Evolutionary conservation across 495 filamentous ascomycete species (phyloP).

Genomic region (Lophiostoma macrostomum): DNA sequence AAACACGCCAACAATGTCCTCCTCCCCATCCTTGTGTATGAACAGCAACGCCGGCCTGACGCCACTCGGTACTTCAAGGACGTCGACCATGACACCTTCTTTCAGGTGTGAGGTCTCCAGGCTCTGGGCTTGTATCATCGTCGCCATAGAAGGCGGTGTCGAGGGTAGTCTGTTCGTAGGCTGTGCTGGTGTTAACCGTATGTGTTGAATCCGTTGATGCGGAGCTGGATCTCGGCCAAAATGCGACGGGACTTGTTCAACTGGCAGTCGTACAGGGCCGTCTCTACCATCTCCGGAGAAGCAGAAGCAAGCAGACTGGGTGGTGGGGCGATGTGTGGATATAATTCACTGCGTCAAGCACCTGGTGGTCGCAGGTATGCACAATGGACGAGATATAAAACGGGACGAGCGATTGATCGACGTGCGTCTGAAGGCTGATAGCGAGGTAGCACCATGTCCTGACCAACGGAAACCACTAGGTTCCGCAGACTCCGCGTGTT

Average conservation of each 20-base stretch:
- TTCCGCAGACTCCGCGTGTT: constrained; percentile 24
- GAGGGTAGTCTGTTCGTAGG: constrained; percentile 4
- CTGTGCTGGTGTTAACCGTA: constrained; percentile 29
- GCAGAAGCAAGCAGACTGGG: constrained; percentile 3
- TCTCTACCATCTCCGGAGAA: constrained; percentile 33
- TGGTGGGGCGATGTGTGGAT: constrained; percentile 21
- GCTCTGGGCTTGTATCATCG: constrained; percentile 28
- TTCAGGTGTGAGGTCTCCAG: constrained; percentile 29
- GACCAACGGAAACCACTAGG: constrained; percentile 14
- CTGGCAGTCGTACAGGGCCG: constrained; percentile 23
- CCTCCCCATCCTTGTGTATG: constrained; percentile 36
- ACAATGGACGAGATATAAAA: constrained; percentile 19
- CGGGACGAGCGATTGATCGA: constrained; percentile 22
- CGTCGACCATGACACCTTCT: constrained; percentile 31
- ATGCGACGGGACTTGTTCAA: constrained; percentile 36
- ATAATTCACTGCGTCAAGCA: constrained; percentile 6
- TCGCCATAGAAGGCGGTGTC: constrained; percentile 31
- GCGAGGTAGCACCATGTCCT: constrained; percentile 29
- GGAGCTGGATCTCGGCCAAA: constrained; percentile 32
- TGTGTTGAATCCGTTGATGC: constrained; percentile 38
- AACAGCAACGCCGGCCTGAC: constrained; percentile 38
- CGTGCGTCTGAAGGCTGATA: constrained; percentile 26
- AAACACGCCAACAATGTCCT: constrained; percentile 37
- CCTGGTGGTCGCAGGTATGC: constrained; percentile 11
- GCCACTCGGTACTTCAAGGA: constrained; percentile 34